phyloP scores from a whole-genome alignment of 768 basidiomycete genomes.

The Chalciporus pseudorubinellus region DNA sequence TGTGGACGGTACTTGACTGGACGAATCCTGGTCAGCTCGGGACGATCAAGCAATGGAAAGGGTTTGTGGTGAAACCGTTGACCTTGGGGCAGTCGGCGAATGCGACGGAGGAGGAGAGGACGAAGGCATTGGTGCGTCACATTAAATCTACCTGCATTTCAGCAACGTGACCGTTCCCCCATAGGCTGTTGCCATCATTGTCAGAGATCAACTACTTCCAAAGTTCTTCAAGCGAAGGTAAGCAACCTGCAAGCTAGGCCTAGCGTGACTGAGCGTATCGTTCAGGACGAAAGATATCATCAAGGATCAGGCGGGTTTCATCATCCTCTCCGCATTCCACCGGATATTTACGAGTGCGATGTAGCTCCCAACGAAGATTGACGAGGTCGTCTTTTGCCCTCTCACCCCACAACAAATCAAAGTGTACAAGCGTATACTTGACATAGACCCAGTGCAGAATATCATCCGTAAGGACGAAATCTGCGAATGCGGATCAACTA shows the following conservation, averaged over 20 bases:
- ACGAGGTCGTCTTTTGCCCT: constrained; percentile 93
- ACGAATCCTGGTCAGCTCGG: constrained; percentile 82
- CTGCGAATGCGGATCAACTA: constrained; percentile 67
- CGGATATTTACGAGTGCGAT: background rate
- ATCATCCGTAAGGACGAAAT: constrained; percentile 67
- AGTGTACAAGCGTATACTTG: constrained; percentile 72
- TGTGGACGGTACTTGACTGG: constrained; percentile 93
- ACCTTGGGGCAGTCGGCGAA: constrained; percentile 63
- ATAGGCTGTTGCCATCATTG: constrained; percentile 55
- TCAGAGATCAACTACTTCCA: constrained; percentile 72
- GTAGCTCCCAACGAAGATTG: constrained; percentile 83
- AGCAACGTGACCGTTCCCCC: background rate
- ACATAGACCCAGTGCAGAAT: constrained; percentile 64
- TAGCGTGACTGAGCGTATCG: background rate
- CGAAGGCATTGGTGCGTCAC: constrained; percentile 47
- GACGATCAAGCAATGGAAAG: constrained; percentile 70
- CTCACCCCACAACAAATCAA: constrained; percentile 65
- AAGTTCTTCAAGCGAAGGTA: constrained; percentile 81
- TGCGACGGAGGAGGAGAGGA: constrained; percentile 61
- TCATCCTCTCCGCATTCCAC: background rate
- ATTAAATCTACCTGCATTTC: background rate
- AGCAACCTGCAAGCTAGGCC: constrained; percentile 1
- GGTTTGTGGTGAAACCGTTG: constrained; percentile 66
- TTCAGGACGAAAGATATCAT: constrained; percentile 75
- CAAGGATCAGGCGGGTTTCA: constrained; percentile 51